Percentiles rank a stretch among this genome's conserved stretches.
Conservation (phyloP, 306 rosid genomes). For the Cucurbita moschata region DNA sequence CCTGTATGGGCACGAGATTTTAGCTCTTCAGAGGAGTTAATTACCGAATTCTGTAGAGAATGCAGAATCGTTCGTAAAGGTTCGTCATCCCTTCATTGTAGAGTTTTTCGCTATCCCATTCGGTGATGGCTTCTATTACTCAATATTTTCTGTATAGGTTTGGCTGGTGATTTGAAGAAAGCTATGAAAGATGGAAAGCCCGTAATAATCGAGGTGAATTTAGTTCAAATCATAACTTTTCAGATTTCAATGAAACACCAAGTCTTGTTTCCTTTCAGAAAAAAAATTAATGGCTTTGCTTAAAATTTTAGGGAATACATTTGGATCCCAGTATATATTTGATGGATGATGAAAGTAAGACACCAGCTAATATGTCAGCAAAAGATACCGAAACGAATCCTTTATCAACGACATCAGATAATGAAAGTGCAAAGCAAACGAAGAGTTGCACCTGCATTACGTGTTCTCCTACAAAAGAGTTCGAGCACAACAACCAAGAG, state of each 20-base stretch:
- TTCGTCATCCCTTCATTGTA: background rate
- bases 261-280: background rate
- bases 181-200: conserved; percentile 99
- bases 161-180: conserved; percentile 96
- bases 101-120: background rate
- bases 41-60: conserved; percentile 93
- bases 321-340: conserved; percentile 96
- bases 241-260: background rate
- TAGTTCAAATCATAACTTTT: background rate
- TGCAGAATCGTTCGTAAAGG: conserved; percentile 97
- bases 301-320: conserved; percentile 64
- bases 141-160: conserved; percentile 41
- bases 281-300: background rate
- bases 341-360: conserved; percentile 73
- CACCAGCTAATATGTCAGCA: conserved; percentile 19
- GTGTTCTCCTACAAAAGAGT: conserved; percentile 22
- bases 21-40: conserved; percentile 70
- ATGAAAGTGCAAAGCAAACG: conserved; percentile 19
- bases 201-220: conserved; percentile 71
- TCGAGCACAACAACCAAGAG: conserved; percentile 20
- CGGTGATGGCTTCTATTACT: background rate
- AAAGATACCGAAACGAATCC: conserved; percentile 34
- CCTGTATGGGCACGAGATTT: conserved; percentile 92
- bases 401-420: conserved; percentile 20
- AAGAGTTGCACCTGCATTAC: conserved; percentile 14